phyloP scores from a whole-genome alignment of 2,329 filamentous ascomycete species.

The Ceratocystis huliohia region DNA sequence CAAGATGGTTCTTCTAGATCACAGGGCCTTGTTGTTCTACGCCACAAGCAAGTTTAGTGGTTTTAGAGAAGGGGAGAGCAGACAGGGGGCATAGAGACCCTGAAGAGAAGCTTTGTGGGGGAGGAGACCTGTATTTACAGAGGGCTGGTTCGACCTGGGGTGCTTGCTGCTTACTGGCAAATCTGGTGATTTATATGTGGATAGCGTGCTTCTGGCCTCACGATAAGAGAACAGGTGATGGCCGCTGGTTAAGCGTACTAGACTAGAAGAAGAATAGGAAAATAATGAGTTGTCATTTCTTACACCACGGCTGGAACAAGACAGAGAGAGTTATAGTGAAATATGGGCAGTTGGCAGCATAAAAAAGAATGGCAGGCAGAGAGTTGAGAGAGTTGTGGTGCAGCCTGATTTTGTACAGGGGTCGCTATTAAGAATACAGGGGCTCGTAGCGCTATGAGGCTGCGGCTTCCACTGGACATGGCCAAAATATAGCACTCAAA shows the following conservation, averaged over 20 bases:
- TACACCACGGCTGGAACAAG: not conserved
- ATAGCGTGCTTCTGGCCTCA: not conserved
- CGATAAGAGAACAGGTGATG: not conserved
- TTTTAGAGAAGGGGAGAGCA: too few relatives aligned
- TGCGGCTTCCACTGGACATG: too few relatives aligned
- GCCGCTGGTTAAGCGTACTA: not conserved
- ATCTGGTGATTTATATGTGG: not conserved
- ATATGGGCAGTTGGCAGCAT: not conserved
- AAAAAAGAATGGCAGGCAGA: too few relatives aligned
- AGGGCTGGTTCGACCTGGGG: not conserved
- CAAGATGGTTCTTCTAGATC: not conserved
- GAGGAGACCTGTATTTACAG: not conserved
- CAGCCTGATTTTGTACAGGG: too few relatives aligned
- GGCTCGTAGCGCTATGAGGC: too few relatives aligned
- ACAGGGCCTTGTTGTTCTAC: not conserved
- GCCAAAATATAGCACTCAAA: too few relatives aligned
- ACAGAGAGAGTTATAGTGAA: not conserved
- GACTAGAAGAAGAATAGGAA: not conserved
- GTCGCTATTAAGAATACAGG: too few relatives aligned
- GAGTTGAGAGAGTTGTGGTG: too few relatives aligned
- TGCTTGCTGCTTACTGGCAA: not conserved
- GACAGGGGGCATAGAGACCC: not conserved
- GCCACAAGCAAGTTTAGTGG: not conserved
- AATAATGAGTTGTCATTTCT: not conserved
- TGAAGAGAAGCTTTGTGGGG: not conserved